Percentiles rank a stretch among this genome's conserved stretches.
Evolutionary conservation across 73 alveolate species (phyloP).

Genomic region (Uronychia binucleata): DNA sequence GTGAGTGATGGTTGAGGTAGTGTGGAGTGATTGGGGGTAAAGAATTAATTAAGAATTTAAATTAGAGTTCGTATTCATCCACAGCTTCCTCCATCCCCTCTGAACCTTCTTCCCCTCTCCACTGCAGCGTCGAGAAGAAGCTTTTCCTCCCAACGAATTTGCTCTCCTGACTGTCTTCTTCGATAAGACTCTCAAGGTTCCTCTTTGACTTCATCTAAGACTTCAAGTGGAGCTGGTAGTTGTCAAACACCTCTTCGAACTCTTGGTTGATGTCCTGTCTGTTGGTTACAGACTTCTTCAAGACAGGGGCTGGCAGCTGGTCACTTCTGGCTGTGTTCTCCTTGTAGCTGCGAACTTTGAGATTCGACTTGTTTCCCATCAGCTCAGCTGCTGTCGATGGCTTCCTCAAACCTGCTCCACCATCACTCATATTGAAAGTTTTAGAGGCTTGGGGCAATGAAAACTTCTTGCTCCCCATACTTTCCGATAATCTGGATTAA

Average conservation of each 20-base stretch:
- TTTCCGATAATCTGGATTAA: neutral
- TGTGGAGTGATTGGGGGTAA: too few relatives aligned
- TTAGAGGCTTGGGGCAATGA: neutral
- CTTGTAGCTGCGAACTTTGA: neutral
- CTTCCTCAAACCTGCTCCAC: neutral
- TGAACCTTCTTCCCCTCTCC: too few relatives aligned
- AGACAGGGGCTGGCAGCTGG: neutral
- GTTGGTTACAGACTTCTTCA: too few relatives aligned
- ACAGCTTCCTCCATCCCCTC: too few relatives aligned
- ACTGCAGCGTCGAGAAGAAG: too few relatives aligned
- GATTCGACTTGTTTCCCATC: neutral
- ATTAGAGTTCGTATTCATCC: too few relatives aligned
- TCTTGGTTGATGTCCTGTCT: neutral
- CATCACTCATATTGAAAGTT: neutral
- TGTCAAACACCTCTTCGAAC: neutral
- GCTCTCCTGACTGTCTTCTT: neutral
- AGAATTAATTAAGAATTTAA: too few relatives aligned
- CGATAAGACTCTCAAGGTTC: neutral
- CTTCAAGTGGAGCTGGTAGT: neutral
- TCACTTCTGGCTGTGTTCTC: neutral
- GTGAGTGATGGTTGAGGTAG: too few relatives aligned
- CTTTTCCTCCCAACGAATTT: too few relatives aligned
- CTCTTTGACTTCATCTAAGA: neutral
- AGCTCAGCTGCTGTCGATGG: neutral
- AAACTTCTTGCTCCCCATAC: neutral